Evolutionary conservation across 805 yeast genomes (phyloP).

Genomic region (Candida saitoana): DNA sequence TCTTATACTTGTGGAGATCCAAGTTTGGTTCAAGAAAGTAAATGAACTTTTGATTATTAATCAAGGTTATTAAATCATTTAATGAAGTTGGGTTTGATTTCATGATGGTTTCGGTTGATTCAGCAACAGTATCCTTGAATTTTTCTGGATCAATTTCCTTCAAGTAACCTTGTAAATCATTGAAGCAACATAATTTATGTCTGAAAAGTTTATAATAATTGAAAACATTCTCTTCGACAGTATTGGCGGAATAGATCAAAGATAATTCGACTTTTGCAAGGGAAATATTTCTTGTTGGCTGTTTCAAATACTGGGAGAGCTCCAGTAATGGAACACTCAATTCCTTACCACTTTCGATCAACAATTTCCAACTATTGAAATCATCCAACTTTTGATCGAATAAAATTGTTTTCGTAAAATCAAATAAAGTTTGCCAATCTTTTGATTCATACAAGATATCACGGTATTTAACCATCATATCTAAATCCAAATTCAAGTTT

Average conservation of each 20-base stretch:
- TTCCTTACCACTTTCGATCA: constrained; percentile 43
- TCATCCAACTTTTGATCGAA: constrained; percentile 59
- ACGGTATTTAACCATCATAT: constrained; percentile 53
- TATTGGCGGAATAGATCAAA: constrained; percentile 15
- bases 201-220: constrained; percentile 46
- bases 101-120: constrained; percentile 13
- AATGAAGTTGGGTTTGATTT: constrained; percentile 8
- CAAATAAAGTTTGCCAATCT: constrained; percentile 42
- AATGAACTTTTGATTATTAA: constrained; percentile 48
- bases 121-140: constrained; percentile 18
- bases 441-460: constrained; percentile 41
- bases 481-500: constrained; percentile 49
- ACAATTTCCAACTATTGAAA: constrained; percentile 66
- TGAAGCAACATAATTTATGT: constrained; percentile 59
- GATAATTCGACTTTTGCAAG: constrained; percentile 26
- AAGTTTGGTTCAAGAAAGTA: constrained; percentile 17
- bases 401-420: constrained; percentile 39
- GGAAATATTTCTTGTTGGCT: constrained; percentile 21
- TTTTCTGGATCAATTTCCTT: constrained; percentile 7
- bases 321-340: constrained; percentile 32
- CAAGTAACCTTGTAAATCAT: constrained; percentile 47
- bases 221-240: constrained; percentile 25
- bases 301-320: constrained; percentile 6
- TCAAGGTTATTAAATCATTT: constrained; percentile 19
- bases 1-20: constrained; percentile 10